Evolutionary conservation across 2,329 filamentous ascomycete genomes (phyloP).

Genomic region (Teratosphaeria viscida): DNA sequence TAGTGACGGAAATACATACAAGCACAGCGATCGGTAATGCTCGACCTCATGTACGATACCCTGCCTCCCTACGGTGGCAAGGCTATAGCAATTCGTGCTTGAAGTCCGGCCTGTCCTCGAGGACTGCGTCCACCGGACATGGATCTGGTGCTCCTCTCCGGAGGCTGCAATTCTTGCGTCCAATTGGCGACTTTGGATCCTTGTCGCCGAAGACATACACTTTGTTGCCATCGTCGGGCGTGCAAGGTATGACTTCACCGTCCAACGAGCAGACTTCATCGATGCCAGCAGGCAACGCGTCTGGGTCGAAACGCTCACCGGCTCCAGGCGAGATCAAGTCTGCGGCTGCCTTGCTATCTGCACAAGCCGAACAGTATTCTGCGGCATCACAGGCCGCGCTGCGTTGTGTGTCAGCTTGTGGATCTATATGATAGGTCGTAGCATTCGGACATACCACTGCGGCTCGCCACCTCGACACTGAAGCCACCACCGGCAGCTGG

Average conservation of each 20-base stretch:
- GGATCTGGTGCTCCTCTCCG: background rate
- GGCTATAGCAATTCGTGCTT: background rate
- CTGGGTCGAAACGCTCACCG: background rate
- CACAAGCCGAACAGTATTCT: constrained; percentile 2
- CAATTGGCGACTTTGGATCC: background rate
- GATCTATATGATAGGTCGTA: background rate
- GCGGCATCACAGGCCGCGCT: constrained; percentile 5
- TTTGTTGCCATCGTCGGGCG: background rate
- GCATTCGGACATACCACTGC: constrained; percentile 2
- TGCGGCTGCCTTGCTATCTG: background rate
- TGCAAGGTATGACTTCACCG: background rate
- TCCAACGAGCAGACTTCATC: background rate
- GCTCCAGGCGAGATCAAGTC: background rate
- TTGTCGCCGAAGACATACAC: background rate
- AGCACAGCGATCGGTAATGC: background rate
- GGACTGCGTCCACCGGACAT: background rate
- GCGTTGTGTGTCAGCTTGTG: background rate
- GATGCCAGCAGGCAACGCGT: background rate
- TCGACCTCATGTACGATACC: no score
- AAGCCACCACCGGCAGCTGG: constrained; percentile 5
- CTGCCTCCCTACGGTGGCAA: no score
- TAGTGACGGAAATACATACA: background rate
- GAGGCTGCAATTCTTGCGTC: background rate
- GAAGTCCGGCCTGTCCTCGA: background rate
- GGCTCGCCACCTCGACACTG: constrained; percentile 1